phyloP scores from a whole-genome alignment of 805 yeast genomes.

The Ogataea nitratoaversa region DNA sequence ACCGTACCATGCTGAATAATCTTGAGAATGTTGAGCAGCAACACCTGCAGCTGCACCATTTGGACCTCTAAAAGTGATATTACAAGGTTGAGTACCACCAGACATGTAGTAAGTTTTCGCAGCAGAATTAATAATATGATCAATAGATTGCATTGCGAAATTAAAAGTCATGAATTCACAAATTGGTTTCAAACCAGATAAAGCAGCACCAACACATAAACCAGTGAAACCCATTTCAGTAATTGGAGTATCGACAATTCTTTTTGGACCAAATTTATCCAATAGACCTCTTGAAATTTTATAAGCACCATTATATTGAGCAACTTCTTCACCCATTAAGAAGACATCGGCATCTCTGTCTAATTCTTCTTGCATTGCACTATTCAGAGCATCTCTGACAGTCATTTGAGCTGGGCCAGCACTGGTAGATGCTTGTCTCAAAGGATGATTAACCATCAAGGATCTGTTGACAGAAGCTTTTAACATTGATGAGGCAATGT shows the following conservation, averaged over 20 bases:
- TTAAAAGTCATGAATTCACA: constrained; percentile 99
- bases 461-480: constrained; percentile 22
- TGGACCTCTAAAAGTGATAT: constrained; percentile 97
- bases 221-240: constrained; percentile 99
- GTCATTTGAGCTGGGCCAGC: constrained; percentile 64
- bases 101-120: constrained; percentile 99
- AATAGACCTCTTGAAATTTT: constrained; percentile 93
- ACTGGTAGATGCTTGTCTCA: constrained; percentile 43
- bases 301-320: constrained; percentile 98
- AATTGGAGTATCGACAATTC: constrained; percentile 94
- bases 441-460: constrained; percentile 18
- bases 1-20: constrained; percentile 97
- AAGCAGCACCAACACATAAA: constrained; percentile 91
- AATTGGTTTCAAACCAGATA: constrained; percentile 92
- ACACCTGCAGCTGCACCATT: constrained; percentile 99
- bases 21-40: constrained; percentile 99
- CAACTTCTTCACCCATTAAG: constrained; percentile 98
- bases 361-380: constrained; percentile 95
- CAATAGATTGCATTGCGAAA: constrained; percentile 99
- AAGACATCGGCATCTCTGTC: constrained; percentile 93
- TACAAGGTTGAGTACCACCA: constrained; percentile 97
- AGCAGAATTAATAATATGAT: constrained; percentile 96
- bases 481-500: constrained; percentile 19
- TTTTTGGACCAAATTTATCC: constrained; percentile 91
- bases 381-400: constrained; percentile 94